Evolutionary conservation across 2,329 filamentous ascomycete genomes (phyloP).

Genomic region (Harringtonia aguacate): DNA sequence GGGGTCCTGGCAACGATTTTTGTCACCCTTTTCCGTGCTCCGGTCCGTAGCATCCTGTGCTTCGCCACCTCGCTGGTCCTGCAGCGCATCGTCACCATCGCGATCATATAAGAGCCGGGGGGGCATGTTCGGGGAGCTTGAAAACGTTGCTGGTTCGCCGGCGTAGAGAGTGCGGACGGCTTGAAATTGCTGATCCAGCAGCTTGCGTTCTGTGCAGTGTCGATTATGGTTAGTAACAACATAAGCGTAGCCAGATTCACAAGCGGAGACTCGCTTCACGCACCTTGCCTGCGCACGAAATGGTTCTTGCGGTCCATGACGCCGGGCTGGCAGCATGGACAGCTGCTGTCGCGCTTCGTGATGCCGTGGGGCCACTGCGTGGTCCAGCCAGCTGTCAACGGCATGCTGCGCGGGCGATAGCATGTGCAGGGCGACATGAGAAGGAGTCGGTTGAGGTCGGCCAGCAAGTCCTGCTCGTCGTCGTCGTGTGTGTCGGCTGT

Average conservation of each 20-base stretch:
- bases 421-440: background rate
- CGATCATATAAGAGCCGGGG: too few relatives aligned
- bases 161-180: background rate
- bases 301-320: slow-evolving; percentile 1
- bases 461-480: background rate
- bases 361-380: slow-evolving; percentile 1
- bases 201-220: background rate
- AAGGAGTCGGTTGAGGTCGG: too few relatives aligned
- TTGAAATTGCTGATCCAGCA: background rate
- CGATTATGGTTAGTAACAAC: background rate
- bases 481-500: too few relatives aligned
- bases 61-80: too few relatives aligned
- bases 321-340: slow-evolving; percentile 2
- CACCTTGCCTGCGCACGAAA: background rate
- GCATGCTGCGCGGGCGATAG: background rate
- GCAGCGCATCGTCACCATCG: too few relatives aligned
- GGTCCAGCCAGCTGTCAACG: background rate
- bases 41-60: too few relatives aligned
- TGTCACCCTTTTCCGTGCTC: background rate
- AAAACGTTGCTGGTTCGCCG: background rate
- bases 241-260: background rate
- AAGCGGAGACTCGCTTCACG: background rate
- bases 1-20: background rate
- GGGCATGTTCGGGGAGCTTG: too few relatives aligned
- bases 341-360: background rate